Conservation (phyloP, 2,329 filamentous ascomycete species). For the Aciculosporium take region DNA sequence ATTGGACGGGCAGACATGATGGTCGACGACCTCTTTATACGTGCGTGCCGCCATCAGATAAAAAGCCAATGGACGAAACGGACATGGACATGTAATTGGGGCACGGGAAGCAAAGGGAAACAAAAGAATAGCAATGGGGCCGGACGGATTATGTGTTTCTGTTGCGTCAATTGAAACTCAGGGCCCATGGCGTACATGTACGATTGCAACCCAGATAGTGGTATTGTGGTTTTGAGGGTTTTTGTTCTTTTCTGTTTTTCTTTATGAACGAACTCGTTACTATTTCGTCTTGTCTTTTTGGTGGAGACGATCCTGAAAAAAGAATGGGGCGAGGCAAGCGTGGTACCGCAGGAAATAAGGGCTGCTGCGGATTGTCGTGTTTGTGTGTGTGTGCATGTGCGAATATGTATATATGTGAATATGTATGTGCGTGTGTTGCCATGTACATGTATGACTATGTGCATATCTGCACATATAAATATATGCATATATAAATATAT, state of each 20-base stretch:
- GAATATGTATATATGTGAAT: no score
- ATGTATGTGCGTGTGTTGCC: no score
- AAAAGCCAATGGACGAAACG: neutral
- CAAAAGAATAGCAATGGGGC: slow-evolving; percentile 4
- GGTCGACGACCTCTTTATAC: slow-evolving; percentile 16
- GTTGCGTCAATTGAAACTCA: slow-evolving; percentile 5
- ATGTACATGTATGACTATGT: no score
- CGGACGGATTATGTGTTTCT: slow-evolving; percentile 7
- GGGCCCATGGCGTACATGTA: slow-evolving; percentile 20
- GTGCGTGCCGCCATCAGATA: slow-evolving; percentile 8
- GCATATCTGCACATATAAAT: no score
- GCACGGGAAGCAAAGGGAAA: slow-evolving; percentile 5
- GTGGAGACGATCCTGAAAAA: slow-evolving; percentile 18
- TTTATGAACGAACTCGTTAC: no score
- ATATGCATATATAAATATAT: no score
- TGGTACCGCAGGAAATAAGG: slow-evolving; percentile 10
- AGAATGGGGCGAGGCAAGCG: slow-evolving; percentile 15
- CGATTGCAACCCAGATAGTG: slow-evolving; percentile 17
- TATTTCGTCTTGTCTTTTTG: slow-evolving; percentile 7
- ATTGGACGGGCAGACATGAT: slow-evolving; percentile 18
- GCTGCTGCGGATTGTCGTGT: slow-evolving; percentile 9
- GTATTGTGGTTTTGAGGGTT: slow-evolving; percentile 5
- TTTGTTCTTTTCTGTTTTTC: slow-evolving; percentile 14
- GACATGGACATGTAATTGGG: slow-evolving; percentile 4
- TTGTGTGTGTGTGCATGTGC: slow-evolving; percentile 8